Evolutionary conservation across 257 asterid species (phyloP).

Genomic region (Oldenlandia corymbosa): DNA sequence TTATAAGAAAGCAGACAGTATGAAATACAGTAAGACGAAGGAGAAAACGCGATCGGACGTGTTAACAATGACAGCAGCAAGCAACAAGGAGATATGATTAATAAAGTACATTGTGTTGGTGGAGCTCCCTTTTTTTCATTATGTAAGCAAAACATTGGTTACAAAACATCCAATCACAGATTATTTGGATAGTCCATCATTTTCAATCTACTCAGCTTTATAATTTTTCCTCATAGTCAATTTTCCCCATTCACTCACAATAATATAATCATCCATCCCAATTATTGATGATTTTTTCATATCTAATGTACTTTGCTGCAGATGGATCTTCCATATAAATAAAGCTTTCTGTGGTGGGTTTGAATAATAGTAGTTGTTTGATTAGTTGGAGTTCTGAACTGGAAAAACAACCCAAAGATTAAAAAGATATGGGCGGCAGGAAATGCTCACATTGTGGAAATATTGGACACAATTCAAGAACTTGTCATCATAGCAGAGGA

Average conservation of each 20-base stretch:
- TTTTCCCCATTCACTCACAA: conserved; percentile 10
- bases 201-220: conserved; percentile 3
- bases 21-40: too few relatives aligned
- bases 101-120: not conserved
- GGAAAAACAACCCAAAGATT: not conserved
- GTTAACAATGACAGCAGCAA: not conserved
- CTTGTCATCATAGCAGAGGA: conserved; percentile 19
- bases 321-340: too few relatives aligned
- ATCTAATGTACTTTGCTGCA: too few relatives aligned
- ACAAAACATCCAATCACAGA: conserved; percentile 20
- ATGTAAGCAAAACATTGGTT: conserved; percentile 19
- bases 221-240: not conserved
- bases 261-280: conserved; percentile 9
- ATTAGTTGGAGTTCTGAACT: too few relatives aligned
- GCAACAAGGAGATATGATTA: not conserved
- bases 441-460: conserved; percentile 48
- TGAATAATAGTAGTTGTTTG: too few relatives aligned
- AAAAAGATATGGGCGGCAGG: conserved; percentile 41
- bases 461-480: conserved; percentile 51
- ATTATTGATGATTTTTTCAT: conserved; percentile 12
- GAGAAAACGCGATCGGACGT: not conserved
- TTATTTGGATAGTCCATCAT: not conserved
- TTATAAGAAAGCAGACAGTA: too few relatives aligned
- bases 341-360: too few relatives aligned
- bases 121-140: conserved; percentile 1